Base-by-base conservation (phyloP, 2,329 filamentous ascomycete genomes). In the Aspergillus costaricaensis region DNA sequence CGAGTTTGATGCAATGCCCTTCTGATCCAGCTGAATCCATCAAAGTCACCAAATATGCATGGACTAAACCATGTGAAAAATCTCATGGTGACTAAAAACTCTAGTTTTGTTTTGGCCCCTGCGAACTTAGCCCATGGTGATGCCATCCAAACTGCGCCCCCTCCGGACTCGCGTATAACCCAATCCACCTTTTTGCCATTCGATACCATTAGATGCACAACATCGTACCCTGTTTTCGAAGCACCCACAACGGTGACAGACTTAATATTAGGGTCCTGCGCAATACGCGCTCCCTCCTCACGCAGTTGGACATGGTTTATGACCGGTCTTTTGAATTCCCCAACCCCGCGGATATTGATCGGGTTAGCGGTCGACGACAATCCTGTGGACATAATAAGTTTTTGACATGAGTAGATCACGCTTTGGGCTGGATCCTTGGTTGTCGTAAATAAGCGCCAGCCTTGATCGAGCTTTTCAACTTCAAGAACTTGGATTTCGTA, bases 171-270 rank as follows among this genome's bases (percentile, higher is more conserved):
- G 19, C 68, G 60, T 25, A 70, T 68, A 52, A 70, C 62, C 68
- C 67, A 68, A 59, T 68, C 72, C 7, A 77, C 73, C 65, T 82
- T 74, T 32, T 84, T 77, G 1, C 84, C 86, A 27, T 79, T 77
- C 5, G 78, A 78, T 2, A 83, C 87, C 65, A 85, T 87, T 1
- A 84, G 79, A 64, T 89, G 89, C 0, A 86, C 85, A 10, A 84
- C 81, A 71, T 91, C 88, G 79, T 83, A 89, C 0, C 86, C 86
- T 2, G 83, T 87, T 70, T 91, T 91, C 15, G 58, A 57, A 10
- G 53, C 58, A 6, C 58, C 58, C 19, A 57, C 58, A 27, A 49
- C 44, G 19, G 19, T 23, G 14, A 23, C 44, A 7, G 8, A 7
- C 5, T 49, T 27, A 5, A 23, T n/a, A 23, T 19, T 15, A 15